Evolutionary conservation across 805 yeast genomes (phyloP).

Genomic region (Helenozyma baotianmanensis): DNA sequence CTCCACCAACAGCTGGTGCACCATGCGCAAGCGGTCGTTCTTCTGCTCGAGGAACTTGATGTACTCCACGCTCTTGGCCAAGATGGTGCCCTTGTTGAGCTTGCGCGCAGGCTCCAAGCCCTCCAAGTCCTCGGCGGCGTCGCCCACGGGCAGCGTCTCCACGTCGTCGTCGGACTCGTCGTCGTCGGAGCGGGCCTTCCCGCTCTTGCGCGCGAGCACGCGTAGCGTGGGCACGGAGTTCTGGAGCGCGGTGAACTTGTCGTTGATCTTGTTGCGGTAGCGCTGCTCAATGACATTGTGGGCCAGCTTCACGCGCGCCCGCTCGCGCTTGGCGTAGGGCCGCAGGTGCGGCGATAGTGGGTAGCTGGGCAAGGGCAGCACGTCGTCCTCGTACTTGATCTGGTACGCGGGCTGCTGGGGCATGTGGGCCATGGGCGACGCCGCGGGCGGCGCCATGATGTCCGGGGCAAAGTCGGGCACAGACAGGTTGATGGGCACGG

Average conservation of each 20-base stretch:
- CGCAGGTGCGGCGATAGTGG: no score
- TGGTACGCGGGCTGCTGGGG: no score
- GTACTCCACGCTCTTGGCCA: slow-evolving; percentile 77
- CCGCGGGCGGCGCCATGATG: no score
- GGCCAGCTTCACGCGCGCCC: slow-evolving; percentile 27
- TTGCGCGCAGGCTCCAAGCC: slow-evolving; percentile 74
- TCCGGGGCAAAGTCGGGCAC: no score
- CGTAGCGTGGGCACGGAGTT: slow-evolving; percentile 37
- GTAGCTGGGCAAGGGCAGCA: no score
- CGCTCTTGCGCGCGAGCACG: slow-evolving; percentile 22
- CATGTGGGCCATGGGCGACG: no score
- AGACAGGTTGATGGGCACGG: no score
- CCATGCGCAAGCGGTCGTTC: slow-evolving; percentile 47
- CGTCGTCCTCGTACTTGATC: no score
- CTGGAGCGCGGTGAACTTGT: slow-evolving; percentile 36
- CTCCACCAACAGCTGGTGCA: slow-evolving; percentile 44
- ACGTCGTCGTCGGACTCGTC: slow-evolving; percentile 8
- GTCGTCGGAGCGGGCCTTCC: neutral
- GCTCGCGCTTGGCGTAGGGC: neutral
- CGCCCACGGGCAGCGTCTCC: slow-evolving; percentile 17
- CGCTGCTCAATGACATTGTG: slow-evolving; percentile 42
- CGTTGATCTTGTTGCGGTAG: slow-evolving; percentile 40
- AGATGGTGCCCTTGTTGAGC: slow-evolving; percentile 71
- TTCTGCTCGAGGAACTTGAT: slow-evolving; percentile 65
- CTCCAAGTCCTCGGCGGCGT: slow-evolving; percentile 51